These are phyloP conservation scores for Ganoderma meredithae DNA, from an alignment of 1,284 basidiomycete genomes.

Conservation along the genomic window DNA sequence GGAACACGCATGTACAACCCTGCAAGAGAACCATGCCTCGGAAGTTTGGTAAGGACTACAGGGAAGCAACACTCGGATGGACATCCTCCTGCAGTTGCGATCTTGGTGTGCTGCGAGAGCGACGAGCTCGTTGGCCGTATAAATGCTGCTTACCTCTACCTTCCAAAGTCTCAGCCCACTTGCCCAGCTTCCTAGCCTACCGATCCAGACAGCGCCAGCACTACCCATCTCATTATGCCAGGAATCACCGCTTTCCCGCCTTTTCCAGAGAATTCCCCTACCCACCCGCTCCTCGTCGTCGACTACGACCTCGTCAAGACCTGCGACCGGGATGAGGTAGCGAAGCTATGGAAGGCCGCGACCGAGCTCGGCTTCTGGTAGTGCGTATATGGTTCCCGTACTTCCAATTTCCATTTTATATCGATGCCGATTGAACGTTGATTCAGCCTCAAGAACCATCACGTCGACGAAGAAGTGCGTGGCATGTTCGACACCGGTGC, in stretches of 20 bases:
- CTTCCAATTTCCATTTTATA: conserved; percentile 26
- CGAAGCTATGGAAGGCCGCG: conserved; percentile 38
- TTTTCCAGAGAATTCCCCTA: neutral
- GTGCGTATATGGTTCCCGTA: neutral
- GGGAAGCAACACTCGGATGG: neutral
- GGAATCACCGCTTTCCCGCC: neutral
- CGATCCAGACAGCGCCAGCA: neutral
- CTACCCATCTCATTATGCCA: conserved; percentile 9
- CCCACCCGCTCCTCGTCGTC: conserved; percentile 34
- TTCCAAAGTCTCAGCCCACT: neutral
- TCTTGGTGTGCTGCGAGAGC: neutral
- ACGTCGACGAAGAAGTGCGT: conserved; percentile 38
- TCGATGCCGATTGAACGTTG: too few species aligned
- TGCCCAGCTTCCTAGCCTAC: neutral
- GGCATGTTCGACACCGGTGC: conserved; percentile 19
- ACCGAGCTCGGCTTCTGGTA: conserved; percentile 34
- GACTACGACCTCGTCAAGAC: conserved; percentile 40
- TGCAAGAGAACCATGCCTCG: neutral
- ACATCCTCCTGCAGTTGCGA: neutral
- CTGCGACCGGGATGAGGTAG: conserved; percentile 35
- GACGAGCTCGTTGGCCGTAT: neutral
- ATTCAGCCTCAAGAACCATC: conserved; percentile 42
- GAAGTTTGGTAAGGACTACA: neutral
- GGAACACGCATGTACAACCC: neutral
- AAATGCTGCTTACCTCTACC: neutral